Conservation (phyloP, 768 basidiomycete genomes). For the Auricularia heimuer region DNA sequence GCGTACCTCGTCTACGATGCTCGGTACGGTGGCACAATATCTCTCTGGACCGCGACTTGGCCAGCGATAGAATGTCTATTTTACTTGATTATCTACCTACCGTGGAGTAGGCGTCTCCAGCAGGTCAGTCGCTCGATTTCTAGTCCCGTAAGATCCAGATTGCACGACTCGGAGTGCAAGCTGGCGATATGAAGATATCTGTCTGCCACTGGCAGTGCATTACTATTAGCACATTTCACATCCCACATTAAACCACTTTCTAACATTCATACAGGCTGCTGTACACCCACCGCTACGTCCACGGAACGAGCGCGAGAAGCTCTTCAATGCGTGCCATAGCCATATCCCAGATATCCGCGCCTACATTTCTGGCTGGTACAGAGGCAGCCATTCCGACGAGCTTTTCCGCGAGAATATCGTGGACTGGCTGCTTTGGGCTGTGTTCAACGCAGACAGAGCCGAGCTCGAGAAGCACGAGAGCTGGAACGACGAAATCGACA, state of each 20-base stretch:
- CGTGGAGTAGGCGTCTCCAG: slow-evolving; percentile 37
- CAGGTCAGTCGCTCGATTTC: slow-evolving; percentile 23
- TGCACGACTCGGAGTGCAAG: too few species aligned
- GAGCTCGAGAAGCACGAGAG: slow-evolving; percentile 19
- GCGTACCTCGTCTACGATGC: not conserved
- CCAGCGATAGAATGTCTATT: slow-evolving; percentile 34
- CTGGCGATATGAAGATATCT: too few species aligned
- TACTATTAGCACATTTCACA: too few species aligned
- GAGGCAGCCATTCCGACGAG: slow-evolving; percentile 17
- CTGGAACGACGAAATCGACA: slow-evolving; percentile 43
- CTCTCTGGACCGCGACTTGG: not conserved
- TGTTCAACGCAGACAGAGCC: slow-evolving; percentile 37
- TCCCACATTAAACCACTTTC: not conserved
- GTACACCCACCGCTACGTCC: slow-evolving; percentile 28
- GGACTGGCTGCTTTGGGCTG: slow-evolving; percentile 59
- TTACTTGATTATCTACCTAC: slow-evolving; percentile 39
- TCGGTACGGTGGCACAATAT: not conserved
- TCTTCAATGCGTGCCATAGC: slow-evolving; percentile 40
- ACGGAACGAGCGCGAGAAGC: slow-evolving; percentile 32
- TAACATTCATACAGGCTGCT: slow-evolving; percentile 16
- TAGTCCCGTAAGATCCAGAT: too few species aligned
- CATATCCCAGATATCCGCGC: slow-evolving; percentile 13
- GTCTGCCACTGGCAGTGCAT: too few species aligned
- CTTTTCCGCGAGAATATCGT: slow-evolving; percentile 38
- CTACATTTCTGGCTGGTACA: slow-evolving; percentile 43